Evolutionary conservation across 2,329 filamentous ascomycete species (phyloP).

Genomic region (Zarea fungicola): DNA sequence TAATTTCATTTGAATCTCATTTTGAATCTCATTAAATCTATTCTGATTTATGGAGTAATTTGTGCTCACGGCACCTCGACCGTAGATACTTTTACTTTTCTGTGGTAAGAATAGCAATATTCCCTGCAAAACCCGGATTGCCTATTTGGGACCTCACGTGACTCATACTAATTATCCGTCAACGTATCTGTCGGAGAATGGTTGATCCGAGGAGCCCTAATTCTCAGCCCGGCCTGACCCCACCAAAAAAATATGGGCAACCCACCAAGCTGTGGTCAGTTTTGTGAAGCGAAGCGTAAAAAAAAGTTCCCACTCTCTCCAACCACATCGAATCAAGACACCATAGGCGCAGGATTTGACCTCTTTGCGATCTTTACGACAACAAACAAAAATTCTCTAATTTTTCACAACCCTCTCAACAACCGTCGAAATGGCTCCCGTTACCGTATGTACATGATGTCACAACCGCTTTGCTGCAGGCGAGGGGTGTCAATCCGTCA

Average conservation of each 20-base stretch:
- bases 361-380: slow-evolving; percentile 49
- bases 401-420: slow-evolving; percentile 20
- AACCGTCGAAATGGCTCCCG: slow-evolving; percentile 68
- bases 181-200: neutral
- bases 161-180: neutral
- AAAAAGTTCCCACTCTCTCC: slow-evolving; percentile 14
- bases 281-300: slow-evolving; percentile 4
- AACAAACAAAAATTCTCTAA: slow-evolving; percentile 15
- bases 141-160: slow-evolving; percentile 9
- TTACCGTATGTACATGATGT: slow-evolving; percentile 74
- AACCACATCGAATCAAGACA: slow-evolving; percentile 17
- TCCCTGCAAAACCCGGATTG: neutral
- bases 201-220: slow-evolving; percentile 30
- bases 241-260: slow-evolving; percentile 20
- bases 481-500: slow-evolving; percentile 28
- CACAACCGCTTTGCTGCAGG: slow-evolving; percentile 87
- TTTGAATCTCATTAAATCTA: no score
- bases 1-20: no score
- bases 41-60: no score
- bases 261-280: slow-evolving; percentile 15
- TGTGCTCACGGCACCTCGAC: no score
- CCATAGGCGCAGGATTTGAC: slow-evolving; percentile 76
- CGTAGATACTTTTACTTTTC: no score
- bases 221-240: slow-evolving; percentile 20
- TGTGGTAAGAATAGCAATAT: no score